Evolutionary conservation across 805 yeast genomes (phyloP), one percentile per base, ranked within the genome.

Genomic region (Schizosaccharomyces lindneri): DNA sequence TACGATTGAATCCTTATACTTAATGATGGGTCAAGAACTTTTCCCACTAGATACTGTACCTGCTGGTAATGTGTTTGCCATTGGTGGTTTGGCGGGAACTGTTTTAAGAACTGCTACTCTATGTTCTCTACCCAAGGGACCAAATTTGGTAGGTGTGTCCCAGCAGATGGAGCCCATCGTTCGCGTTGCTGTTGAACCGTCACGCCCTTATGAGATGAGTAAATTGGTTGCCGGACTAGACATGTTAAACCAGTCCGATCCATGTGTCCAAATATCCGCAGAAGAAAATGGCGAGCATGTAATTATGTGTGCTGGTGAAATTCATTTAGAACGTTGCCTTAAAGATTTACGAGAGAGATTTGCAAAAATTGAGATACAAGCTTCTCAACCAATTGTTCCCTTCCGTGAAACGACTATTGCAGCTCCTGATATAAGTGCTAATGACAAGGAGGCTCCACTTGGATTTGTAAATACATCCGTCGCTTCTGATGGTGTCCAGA

Each of bases 161-260:
- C 72, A 81, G 62, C 61, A 64, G 11, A 79, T 84, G 17, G 80
- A 85, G n/a, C 98, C 98, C 0, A 90, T 93, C 69, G 87, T 93
- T 66, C 81, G 88, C 65, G 95, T 93, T 41, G 97, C 98, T 0
- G 75, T 93, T n/a, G 99, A 93, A 69, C 96, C 99, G 0, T 83
- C 79, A 4, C 85, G 87, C 66, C 95, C 95, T 9, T 77, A 83
- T 60, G 82, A 87, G 66, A 79, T 88, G 77, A 82, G 79, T 59
- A 79, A 79, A 66, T 74, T 93, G 55, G 95, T 82, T 61, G 76
- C 76, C 36, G 99, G 98, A 0, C 75, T 93, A 63, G 81, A 81
- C 65, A 73, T 87, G 63, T 75, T 93, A 51, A 82, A 89, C 62
- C 83, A 82, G 66, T 90, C 97, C 0, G 99, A 93, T 71, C 97